These are phyloP conservation scores for Podosphaera xanthii DNA, from an alignment of 2,329 filamentous ascomycete genomes.

Conservation along the genomic window DNA sequence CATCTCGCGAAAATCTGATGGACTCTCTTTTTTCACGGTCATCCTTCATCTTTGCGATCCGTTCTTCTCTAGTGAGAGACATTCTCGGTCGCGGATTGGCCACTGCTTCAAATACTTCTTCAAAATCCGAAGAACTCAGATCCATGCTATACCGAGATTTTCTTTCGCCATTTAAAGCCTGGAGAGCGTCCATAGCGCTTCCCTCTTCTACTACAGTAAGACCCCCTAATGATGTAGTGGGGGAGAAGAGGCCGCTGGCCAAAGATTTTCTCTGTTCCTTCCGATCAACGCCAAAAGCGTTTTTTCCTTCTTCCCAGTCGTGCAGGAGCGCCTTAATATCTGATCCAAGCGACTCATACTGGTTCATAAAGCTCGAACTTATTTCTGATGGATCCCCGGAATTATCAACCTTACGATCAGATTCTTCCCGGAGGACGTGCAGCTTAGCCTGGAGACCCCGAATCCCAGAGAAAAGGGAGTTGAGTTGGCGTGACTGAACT, in stretches of 20 bases:
- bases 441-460: conserved; percentile 85
- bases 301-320: conserved; percentile 73
- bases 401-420: conserved; percentile 47
- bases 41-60: conserved; percentile 69
- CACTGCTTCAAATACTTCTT: conserved; percentile 80
- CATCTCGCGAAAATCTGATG: conserved; percentile 51
- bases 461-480: conserved; percentile 72
- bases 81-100: conserved; percentile 50
- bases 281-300: conserved; percentile 64
- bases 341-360: conserved; percentile 84
- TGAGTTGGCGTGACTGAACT: conserved; percentile 69
- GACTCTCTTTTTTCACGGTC: conserved; percentile 56
- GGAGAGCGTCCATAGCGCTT: conserved; percentile 45
- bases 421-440: conserved; percentile 76
- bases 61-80: conserved; percentile 60
- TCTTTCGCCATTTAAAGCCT: conserved; percentile 52
- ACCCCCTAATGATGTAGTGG: conserved; percentile 41
- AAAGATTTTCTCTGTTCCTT: conserved; percentile 50
- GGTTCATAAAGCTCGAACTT: conserved; percentile 54
- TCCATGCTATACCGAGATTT: conserved; percentile 27
- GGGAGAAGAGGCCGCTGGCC: conserved; percentile 31
- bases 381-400: conserved; percentile 49
- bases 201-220: conserved; percentile 38
- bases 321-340: conserved; percentile 63
- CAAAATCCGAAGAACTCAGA: conserved; percentile 33